These are phyloP conservation scores for Lentinus tigrinus DNA, from an alignment of 768 basidiomycete species.

Conservation along the genomic window DNA sequence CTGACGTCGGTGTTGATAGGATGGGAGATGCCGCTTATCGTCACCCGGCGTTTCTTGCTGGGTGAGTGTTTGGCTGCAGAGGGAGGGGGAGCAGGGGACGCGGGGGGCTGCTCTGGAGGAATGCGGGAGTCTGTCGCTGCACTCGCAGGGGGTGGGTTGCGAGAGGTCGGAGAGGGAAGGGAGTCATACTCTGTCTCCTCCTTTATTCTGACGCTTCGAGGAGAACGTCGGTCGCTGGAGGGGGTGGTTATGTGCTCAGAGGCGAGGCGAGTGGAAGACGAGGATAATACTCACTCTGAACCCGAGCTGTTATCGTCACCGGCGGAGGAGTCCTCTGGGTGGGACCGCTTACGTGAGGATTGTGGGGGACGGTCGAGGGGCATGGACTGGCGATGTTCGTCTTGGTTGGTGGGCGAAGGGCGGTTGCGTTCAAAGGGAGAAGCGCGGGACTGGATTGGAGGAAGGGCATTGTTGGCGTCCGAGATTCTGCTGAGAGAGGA, in stretches of 20 bases:
- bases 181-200: slow-evolving; percentile 59
- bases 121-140: slow-evolving; percentile 3
- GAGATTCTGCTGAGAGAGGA: slow-evolving; percentile 51
- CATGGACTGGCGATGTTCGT: slow-evolving; percentile 20
- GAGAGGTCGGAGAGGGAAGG: slow-evolving; percentile 35
- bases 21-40: slow-evolving; percentile 60
- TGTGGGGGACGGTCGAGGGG: slow-evolving; percentile 11
- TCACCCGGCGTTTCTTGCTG: slow-evolving; percentile 68
- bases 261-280: background rate
- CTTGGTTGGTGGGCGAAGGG: slow-evolving; percentile 19
- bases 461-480: slow-evolving; percentile 52
- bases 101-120: background rate
- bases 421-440: slow-evolving; percentile 26
- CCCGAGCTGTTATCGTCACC: slow-evolving; percentile 39
- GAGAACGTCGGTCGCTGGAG: slow-evolving; percentile 42
- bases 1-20: slow-evolving; percentile 55
- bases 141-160: slow-evolving; percentile 9
- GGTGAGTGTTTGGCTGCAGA: slow-evolving; percentile 41
- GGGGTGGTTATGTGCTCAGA: slow-evolving; percentile 11
- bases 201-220: slow-evolving; percentile 53
- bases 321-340: slow-evolving; percentile 18
- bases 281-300: slow-evolving; percentile 43
- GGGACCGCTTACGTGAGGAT: slow-evolving; percentile 28
- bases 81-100: slow-evolving; percentile 35
- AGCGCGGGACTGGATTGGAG: slow-evolving; percentile 58